phyloP scores from a whole-genome alignment of 306 rosid genomes.

The Cyamopsis tetragonoloba region DNA sequence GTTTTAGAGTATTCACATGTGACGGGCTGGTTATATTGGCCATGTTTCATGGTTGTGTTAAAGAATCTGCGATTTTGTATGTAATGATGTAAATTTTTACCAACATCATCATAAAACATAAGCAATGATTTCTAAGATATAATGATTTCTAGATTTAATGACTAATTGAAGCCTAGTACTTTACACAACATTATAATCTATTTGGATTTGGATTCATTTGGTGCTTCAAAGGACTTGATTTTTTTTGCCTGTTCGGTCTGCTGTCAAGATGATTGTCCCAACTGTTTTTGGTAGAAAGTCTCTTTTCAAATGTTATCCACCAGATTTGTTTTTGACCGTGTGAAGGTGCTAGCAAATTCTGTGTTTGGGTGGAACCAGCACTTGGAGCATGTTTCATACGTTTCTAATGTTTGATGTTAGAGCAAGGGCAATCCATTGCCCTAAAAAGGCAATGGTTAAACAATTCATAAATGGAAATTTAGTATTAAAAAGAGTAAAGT shows the following conservation, averaged over 20 bases:
- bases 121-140: conserved; percentile 15
- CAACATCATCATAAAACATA: not conserved
- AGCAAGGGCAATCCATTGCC: no score
- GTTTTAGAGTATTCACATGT: conserved; percentile 20
- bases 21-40: conserved; percentile 33
- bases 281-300: not conserved
- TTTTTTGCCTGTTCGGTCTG: not conserved
- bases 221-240: not conserved
- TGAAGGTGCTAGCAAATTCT: not conserved
- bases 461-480: no score
- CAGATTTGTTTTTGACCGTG: not conserved
- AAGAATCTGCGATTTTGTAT: conserved; percentile 33
- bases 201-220: not conserved
- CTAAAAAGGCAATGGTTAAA: no score
- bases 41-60: conserved; percentile 30
- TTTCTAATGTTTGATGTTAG: no score
- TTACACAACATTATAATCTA: not conserved
- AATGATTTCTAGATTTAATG: conserved; percentile 21
- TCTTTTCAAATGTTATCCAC: not conserved
- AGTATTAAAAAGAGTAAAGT: no score
- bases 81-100: conserved; percentile 31
- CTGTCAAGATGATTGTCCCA: not conserved
- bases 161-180: conserved; percentile 14
- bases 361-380: not conserved
- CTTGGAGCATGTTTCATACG: not conserved